Percentiles rank a stretch among this genome's conserved stretches.
Evolutionary conservation across 768 basidiomycete genomes (phyloP).

Genomic region (Coprinopsis marcescibilis): DNA sequence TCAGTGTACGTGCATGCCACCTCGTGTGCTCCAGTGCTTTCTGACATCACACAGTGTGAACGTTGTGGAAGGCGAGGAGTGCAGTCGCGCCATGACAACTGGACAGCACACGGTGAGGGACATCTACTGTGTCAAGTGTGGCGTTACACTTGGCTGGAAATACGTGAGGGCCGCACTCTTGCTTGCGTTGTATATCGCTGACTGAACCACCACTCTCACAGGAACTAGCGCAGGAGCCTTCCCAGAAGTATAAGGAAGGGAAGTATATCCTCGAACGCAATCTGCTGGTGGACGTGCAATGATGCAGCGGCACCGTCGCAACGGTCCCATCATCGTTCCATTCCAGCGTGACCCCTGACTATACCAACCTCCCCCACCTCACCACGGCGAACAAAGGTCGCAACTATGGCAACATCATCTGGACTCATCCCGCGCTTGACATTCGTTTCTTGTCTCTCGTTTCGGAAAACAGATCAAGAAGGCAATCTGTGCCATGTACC

Average conservation of each 20-base stretch:
- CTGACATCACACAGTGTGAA: constrained; percentile 62
- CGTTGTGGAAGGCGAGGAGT: constrained; percentile 81
- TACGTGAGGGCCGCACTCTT: constrained; percentile 54
- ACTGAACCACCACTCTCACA: constrained; percentile 26
- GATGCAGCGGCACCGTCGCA: constrained; percentile 12
- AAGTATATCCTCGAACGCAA: constrained; percentile 97
- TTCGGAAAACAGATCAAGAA: background rate
- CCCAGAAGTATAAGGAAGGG: constrained; percentile 98
- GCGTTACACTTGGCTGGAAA: constrained; percentile 91
- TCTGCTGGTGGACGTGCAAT: constrained; percentile 83
- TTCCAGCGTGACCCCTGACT: no score
- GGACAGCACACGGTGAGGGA: constrained; percentile 95
- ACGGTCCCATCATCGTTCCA: background rate
- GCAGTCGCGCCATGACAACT: constrained; percentile 94
- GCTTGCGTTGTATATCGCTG: constrained; percentile 5
- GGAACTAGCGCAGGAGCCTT: constrained; percentile 87
- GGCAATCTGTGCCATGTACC: background rate
- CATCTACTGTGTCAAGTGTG: constrained; percentile 90
- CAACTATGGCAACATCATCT: no score
- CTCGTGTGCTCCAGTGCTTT: constrained; percentile 11
- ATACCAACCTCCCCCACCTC: no score
- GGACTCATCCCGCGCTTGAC: background rate
- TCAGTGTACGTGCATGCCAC: constrained; percentile 61
- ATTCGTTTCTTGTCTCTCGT: background rate
- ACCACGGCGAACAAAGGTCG: no score